Conservation (phyloP, 2,329 filamentous ascomycete species). For the Kalmusia sp. region DNA sequence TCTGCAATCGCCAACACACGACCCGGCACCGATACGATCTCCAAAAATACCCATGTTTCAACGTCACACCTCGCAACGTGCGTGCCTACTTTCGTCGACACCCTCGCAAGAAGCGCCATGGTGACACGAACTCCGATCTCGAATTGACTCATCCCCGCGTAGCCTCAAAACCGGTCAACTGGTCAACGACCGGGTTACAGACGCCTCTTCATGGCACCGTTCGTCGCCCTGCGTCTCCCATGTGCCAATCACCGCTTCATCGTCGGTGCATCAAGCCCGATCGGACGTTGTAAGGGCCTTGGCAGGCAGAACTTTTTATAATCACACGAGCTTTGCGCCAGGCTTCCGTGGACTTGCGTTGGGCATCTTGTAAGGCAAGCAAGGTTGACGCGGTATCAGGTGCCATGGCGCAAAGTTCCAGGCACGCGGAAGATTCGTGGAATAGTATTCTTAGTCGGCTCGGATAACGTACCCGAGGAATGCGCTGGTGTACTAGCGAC, state of each 20-base stretch:
- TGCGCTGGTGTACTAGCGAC: neutral
- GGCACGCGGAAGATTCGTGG: neutral
- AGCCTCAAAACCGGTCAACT: conserved; percentile 6
- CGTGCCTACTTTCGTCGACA: conserved; percentile 1
- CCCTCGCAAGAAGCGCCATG: neutral
- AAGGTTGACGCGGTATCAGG: conserved; percentile 10
- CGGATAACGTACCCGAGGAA: conserved; percentile 2
- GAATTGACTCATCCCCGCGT: conserved; percentile 6
- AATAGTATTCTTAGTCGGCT: neutral
- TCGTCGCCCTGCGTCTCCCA: neutral
- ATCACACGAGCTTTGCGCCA: neutral
- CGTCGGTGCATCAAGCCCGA: neutral
- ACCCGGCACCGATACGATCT: neutral
- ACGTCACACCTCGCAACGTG: neutral
- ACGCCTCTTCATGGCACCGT: neutral
- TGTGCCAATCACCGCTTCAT: neutral
- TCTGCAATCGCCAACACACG: neutral
- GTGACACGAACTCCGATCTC: conserved; percentile 8
- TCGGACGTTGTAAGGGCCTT: neutral
- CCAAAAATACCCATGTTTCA: conserved; percentile 6
- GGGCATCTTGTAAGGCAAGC: neutral
- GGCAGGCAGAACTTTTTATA: neutral
- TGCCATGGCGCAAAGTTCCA: conserved; percentile 9
- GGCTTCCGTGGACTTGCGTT: neutral
- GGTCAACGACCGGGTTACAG: neutral